Evolutionary conservation across 2,329 filamentous ascomycete species (phyloP), one percentile per base, ranked within the genome.

Genomic region (Monosporascus ibericus): DNA sequence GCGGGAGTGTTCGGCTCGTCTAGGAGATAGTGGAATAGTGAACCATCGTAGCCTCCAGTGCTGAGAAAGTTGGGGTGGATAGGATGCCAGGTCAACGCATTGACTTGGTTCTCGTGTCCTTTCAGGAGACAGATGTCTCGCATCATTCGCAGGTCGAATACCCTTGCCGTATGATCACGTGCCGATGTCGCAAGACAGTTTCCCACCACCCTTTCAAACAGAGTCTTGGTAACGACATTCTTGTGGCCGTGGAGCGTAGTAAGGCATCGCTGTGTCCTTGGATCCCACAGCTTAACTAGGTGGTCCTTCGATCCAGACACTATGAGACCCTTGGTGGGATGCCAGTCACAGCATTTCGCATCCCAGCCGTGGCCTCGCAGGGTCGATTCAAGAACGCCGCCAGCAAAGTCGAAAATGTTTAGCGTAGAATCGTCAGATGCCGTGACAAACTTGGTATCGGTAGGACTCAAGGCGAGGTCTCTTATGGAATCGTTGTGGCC

Each of bases 71-170:
- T 91, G 51, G 89, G 82, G 68, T 97, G 94, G 49, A 96, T 82
- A 1, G 94, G 94, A 70, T 99, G 94, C 90, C 92, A 99, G 3
- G 89, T 80, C 48, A 99, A 73, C 1, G 91, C 95, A 14, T 90
- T 92, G 55, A 99, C 90, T 60, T 96, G 94, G 71, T 96, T 97
- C 61, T 97, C 92, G 67, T 97, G 92, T 7, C 94, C 94, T 61
- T 92, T 88, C 22, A 99, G 81, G 47, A 97, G 82, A 61, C 91
- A 90, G 52, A 97, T 92, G 68, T 99, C 94, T 57, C 94, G 88
- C 94, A 99, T 97, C 88, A 96, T 96, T 48, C 94, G 85, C 52
- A 99, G 78, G 68, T 99, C 94, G 64, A 97, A 97, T 46, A 99
- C 84, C 55, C 94, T 85, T 8, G 92, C 91, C 1, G 90, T 95